Evolutionary conservation across 1,139 yeast species (phyloP), one percentile per base, ranked within the genome.

Genomic region (Candida smagusa): DNA sequence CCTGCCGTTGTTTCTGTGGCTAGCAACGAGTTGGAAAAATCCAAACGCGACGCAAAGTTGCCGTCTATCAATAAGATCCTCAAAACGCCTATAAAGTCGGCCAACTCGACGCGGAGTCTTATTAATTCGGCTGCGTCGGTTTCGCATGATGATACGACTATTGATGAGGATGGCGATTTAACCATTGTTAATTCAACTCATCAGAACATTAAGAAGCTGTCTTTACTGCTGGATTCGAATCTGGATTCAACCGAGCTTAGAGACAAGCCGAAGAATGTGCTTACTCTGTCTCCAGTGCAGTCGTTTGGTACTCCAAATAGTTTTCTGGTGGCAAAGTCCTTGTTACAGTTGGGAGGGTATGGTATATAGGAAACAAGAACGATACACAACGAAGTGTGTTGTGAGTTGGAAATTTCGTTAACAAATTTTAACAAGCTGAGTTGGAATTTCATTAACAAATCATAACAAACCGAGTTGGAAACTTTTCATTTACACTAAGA

Each of bases 271-370:
- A 42, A 35, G 31, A 39, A 43, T 34, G 46, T 47, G 16, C 45
- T 47, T 25, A 41, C 49, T 24, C 49, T 54, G 19, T 64, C 72
- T 23, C 74, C 74, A n/a, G 50, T 64, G 31, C 47, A 54, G 26
- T 51, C 56, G 33, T 64, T 69, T 43, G 74, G 73, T n/a, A 71
- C 77, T n/a, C 77, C 77, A 37, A 71, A 68, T 49, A 66, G 73
- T 39, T 71, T 71, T 46, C 65, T 70, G 37, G 75, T 71, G 39
- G 77, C 77, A 34, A 70, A 69, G 51, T 66, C 73, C 24, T 66
- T 71, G 49, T 63, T 71, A 43, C 75, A 69, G 53, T 62, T 71
- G 47, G 75, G 76, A 24, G 49, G 50, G 19, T 43, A 46, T 38
- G 36, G 38, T 12, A 38, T 30, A 36, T 35, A 27, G 29, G 13